Conservation (phyloP, 768 basidiomycete species). For the Mycena capillaripes region DNA sequence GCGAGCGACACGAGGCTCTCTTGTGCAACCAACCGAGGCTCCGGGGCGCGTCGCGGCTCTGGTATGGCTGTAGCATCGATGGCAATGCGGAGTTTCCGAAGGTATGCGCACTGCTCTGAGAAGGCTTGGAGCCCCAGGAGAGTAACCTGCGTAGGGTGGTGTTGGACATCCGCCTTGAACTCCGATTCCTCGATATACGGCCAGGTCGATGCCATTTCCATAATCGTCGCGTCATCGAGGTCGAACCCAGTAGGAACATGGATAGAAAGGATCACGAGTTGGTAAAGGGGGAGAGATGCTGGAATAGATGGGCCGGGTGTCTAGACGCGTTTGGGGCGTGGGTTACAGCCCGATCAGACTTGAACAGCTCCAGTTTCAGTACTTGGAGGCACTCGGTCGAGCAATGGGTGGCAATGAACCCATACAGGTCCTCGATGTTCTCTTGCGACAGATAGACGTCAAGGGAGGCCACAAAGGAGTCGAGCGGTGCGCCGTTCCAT, state of each 20-base stretch:
- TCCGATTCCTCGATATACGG: background rate
- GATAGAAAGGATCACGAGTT: background rate
- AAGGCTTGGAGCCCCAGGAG: background rate
- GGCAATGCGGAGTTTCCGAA: background rate
- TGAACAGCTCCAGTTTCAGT: background rate
- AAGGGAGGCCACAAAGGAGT: background rate
- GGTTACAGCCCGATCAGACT: too few relatives aligned
- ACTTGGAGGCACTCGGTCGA: background rate
- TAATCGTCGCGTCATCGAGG: background rate
- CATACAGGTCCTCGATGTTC: background rate
- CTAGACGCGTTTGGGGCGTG: background rate
- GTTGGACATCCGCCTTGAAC: background rate
- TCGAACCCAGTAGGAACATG: background rate
- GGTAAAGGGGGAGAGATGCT: background rate
- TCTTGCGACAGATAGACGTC: background rate
- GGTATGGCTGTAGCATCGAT: background rate
- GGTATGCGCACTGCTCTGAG: background rate
- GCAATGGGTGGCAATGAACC: background rate
- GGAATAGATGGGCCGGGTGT: background rate
- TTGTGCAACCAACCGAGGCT: background rate
- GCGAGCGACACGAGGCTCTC: background rate
- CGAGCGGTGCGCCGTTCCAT: background rate
- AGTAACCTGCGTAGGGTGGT: background rate
- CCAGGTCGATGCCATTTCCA: conserved; percentile 1
- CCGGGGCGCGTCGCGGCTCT: background rate